Evolutionary conservation across 805 yeast genomes (phyloP), one percentile per base, ranked within the genome.

Genomic region (Yamadazyma sp.): DNA sequence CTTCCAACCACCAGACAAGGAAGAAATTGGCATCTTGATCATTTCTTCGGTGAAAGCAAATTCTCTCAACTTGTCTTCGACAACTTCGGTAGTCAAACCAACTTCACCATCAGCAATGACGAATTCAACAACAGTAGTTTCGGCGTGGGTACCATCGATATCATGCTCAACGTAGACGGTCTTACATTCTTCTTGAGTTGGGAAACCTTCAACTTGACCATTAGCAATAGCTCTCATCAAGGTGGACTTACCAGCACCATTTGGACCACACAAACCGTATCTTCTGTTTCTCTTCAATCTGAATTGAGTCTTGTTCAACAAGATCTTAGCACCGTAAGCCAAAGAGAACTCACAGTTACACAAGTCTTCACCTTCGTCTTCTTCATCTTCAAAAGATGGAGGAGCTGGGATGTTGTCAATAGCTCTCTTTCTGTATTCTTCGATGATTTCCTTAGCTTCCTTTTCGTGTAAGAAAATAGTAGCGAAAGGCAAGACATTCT

Each of bases 341-440:
- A 93, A 81, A 46, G 99, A 93, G 90, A 93, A 93, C 83, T 93
- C 99, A 85, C 98, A 91, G 95, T 93, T 93, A 84, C 99, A 93
- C 66, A 93, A 80, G 69, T 93, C 98, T 79, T 93, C 98, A 77
- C 98, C 99, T 67, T 93, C 98, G 66, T 89, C 97, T 66, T 84
- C 93, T 72, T 84, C 91, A 62, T 90, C 97, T 75, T 91, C 98
- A 73, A 89, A 89, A 62, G 81, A 72, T 64, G 96, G 95, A 62
- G 95, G 93, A 60, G 80, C 84, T 64, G 99, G 99, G 60, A 93
- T 91, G 90, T 93, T 93, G 77, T 89, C 96, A 65, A 93, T 84
- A 54, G 98, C 91, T 75, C 83, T 75, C 80, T 82, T 84, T 80
- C 98, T 89, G 84, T 81, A 88, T 70, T 84, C 87, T 73, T 90